phyloP scores from a whole-genome alignment of 2,329 filamentous ascomycete species.

The Cryoendolithus antarcticus region DNA sequence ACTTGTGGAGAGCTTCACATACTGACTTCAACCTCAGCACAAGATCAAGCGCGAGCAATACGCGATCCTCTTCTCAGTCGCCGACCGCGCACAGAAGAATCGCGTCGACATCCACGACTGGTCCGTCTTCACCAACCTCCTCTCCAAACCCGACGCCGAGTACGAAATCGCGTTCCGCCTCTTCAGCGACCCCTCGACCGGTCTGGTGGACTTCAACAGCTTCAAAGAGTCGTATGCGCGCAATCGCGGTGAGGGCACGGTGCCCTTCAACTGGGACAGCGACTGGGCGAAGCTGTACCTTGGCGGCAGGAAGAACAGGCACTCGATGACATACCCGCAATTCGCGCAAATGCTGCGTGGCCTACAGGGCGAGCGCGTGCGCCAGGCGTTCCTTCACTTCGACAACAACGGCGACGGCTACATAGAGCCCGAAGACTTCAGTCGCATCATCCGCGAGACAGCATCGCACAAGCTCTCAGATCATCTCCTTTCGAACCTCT shows the following conservation, averaged over 20 bases:
- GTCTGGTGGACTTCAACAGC: conserved; percentile 78
- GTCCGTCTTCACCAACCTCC: conserved; percentile 85
- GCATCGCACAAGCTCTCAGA: conserved; percentile 94
- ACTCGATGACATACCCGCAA: conserved; percentile 87
- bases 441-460: conserved; percentile 89
- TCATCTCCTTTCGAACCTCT: conserved; percentile 80
- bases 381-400: conserved; percentile 86
- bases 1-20: background rate
- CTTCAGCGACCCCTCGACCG: conserved; percentile 76
- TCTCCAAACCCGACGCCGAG: conserved; percentile 89
- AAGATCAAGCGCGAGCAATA: conserved; percentile 97
- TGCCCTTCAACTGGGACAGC: conserved; percentile 94
- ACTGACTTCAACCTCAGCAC: conserved; percentile 48
- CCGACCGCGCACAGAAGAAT: conserved; percentile 64
- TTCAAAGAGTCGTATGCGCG: conserved; percentile 75
- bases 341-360: conserved; percentile 97
- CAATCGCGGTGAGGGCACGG: conserved; percentile 72
- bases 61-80: conserved; percentile 80
- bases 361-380: conserved; percentile 86
- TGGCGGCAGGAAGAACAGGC: conserved; percentile 73
- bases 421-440: conserved; percentile 91
- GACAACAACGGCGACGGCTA: conserved; percentile 88
- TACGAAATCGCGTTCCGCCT: conserved; percentile 98
- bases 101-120: conserved; percentile 73
- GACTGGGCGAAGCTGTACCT: conserved; percentile 95